A percentile compares a stretch with the other conserved stretches of the same genome.
Conservation (phyloP, 2,329 filamentous ascomycete species). For the Cladophialophora carrionii region DNA sequence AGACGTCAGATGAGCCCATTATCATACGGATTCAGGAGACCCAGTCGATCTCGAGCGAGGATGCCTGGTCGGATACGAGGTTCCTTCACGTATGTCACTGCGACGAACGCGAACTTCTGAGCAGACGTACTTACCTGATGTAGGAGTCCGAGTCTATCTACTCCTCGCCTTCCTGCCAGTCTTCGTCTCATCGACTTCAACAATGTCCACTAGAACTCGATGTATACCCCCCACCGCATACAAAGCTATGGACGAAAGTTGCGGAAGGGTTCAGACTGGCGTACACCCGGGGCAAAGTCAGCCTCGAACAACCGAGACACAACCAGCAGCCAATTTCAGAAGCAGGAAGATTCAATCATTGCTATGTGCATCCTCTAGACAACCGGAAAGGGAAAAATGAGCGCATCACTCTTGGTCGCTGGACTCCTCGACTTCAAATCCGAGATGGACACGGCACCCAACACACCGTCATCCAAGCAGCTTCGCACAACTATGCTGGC, state of each 20-base stretch:
- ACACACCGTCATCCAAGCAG: slow-evolving; percentile 22
- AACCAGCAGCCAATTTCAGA: slow-evolving; percentile 14
- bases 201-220: background rate
- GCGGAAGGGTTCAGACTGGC: slow-evolving; percentile 9
- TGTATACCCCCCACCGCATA: background rate
- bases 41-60: background rate
- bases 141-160: background rate
- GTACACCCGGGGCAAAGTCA: slow-evolving; percentile 10
- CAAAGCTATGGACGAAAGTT: slow-evolving; percentile 3
- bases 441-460: slow-evolving; percentile 2
- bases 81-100: background rate
- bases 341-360: slow-evolving; percentile 16
- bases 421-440: slow-evolving; percentile 7
- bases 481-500: slow-evolving; percentile 25
- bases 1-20: background rate
- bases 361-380: slow-evolving; percentile 19
- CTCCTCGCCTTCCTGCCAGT: background rate
- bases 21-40: slow-evolving; percentile 1
- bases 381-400: slow-evolving; percentile 21
- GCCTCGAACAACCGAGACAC: background rate
- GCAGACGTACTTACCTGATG: background rate
- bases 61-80: background rate
- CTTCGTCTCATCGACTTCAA: background rate
- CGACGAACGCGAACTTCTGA: background rate
- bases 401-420: slow-evolving; percentile 9